These are phyloP conservation scores for Avicennia marina DNA, from an alignment of 257 asterid species.

Conservation along the genomic window DNA sequence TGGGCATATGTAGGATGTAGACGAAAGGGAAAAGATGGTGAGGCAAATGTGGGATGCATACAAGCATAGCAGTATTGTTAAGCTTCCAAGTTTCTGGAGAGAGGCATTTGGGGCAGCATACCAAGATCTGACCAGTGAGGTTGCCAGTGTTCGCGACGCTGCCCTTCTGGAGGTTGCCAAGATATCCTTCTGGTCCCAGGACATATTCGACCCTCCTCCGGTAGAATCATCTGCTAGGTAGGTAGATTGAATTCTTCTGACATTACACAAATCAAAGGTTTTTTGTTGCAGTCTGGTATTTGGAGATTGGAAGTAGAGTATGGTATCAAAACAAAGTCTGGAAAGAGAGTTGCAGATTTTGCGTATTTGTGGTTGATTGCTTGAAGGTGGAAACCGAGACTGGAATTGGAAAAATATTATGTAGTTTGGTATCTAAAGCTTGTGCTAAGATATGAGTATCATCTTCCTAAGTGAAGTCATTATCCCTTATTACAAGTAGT, in stretches of 20 bases:
- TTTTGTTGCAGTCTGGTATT: no score
- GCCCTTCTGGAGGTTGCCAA: slow-evolving; percentile 85
- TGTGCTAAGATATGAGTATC: no score
- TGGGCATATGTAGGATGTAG: slow-evolving; percentile 53
- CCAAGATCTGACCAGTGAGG: slow-evolving; percentile 71
- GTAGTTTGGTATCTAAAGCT: no score
- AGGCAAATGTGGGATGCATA: slow-evolving; percentile 89
- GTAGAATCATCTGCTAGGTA: slow-evolving; percentile 33
- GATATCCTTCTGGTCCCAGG: slow-evolving; percentile 63
- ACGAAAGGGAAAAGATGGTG: slow-evolving; percentile 84
- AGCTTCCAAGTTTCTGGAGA: slow-evolving; percentile 80
- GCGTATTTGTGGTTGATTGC: no score
- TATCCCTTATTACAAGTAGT: no score
- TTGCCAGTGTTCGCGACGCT: slow-evolving; percentile 32
- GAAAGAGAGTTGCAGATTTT: no score
- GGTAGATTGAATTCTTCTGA: neutral
- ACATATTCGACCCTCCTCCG: slow-evolving; percentile 34
- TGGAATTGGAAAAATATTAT: no score
- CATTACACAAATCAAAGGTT: no score
- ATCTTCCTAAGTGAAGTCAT: no score
- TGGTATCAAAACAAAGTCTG: no score
- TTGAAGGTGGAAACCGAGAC: no score
- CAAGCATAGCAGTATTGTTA: slow-evolving; percentile 50
- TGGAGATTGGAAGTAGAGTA: no score
- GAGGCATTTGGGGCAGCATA: slow-evolving; percentile 95